Evolutionary conservation across 2,329 filamentous ascomycete species (phyloP).

Genomic region (Chaetomiaceae sp.): DNA sequence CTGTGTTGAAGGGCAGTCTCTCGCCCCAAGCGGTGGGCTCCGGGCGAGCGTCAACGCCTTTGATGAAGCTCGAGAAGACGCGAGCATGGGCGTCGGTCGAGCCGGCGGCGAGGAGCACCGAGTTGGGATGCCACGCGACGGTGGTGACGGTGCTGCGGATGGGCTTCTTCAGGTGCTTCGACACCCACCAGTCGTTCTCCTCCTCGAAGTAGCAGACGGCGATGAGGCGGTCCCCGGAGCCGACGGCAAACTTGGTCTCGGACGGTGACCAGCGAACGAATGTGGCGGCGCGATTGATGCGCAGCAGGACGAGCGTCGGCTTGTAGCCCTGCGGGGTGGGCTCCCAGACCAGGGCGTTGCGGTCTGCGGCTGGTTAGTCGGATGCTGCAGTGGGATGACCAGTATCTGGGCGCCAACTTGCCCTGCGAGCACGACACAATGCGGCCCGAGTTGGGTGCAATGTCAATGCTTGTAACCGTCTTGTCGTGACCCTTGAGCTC

Average conservation of each 20-base stretch:
- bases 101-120: slow-evolving; percentile 85
- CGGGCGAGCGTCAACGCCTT: slow-evolving; percentile 81
- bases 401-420: slow-evolving; percentile 32
- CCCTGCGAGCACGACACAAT: slow-evolving; percentile 98
- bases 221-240: slow-evolving; percentile 90
- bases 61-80: slow-evolving; percentile 94
- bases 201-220: slow-evolving; percentile 98
- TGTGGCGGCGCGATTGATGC: slow-evolving; percentile 93
- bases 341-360: slow-evolving; percentile 98
- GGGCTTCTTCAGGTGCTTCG: slow-evolving; percentile 98
- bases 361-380: slow-evolving; percentile 52
- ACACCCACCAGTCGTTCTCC: slow-evolving; percentile 99
- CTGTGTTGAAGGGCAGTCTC: slow-evolving; percentile 92
- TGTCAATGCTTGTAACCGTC: slow-evolving; percentile 91
- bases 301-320: slow-evolving; percentile 90
- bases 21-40: slow-evolving; percentile 91
- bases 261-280: slow-evolving; percentile 96
- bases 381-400: neutral
- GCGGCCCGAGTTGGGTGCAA: slow-evolving; percentile 81
- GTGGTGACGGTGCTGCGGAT: slow-evolving; percentile 95
- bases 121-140: slow-evolving; percentile 95
- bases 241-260: slow-evolving; percentile 95
- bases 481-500: slow-evolving; percentile 97
- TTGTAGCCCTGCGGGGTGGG: slow-evolving; percentile 90
- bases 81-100: slow-evolving; percentile 96